Percentiles rank a stretch among this genome's conserved stretches.
These are phyloP conservation scores for Candida boidinii DNA, from an alignment of 805 yeast genomes.

Conservation along the genomic window DNA sequence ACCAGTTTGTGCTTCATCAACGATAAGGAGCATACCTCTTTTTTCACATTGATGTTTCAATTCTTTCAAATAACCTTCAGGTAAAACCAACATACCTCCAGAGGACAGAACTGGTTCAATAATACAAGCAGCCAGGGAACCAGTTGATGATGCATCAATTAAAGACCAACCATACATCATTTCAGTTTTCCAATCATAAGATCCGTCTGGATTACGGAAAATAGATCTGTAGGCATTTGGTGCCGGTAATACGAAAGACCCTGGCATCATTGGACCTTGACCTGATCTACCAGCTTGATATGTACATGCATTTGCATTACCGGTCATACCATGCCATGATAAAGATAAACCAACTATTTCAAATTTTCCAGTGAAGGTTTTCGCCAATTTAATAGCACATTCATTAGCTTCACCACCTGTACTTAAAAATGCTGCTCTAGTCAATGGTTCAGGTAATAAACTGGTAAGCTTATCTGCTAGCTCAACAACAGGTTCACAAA, in stretches of 20 bases:
- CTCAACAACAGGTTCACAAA: constrained; percentile 20
- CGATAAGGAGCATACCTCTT: constrained; percentile 38
- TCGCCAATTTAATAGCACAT: constrained; percentile 25
- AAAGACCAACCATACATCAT: constrained; percentile 19
- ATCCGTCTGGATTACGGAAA: constrained; percentile 18
- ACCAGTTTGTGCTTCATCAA: constrained; percentile 49
- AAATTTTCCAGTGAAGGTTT: constrained; percentile 17
- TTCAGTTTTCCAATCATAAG: constrained; percentile 22
- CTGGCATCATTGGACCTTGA: constrained; percentile 21
- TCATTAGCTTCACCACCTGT: constrained; percentile 27
- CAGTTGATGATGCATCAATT: constrained; percentile 18
- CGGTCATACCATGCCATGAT: constrained; percentile 24
- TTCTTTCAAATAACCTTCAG: constrained; percentile 20
- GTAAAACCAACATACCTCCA: constrained; percentile 42
- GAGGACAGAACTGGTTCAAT: constrained; percentile 45
- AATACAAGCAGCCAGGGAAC: constrained; percentile 41
- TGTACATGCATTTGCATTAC: constrained; percentile 17
- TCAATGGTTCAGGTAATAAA: constrained; percentile 15
- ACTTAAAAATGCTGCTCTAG: constrained; percentile 17
- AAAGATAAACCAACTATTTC: constrained; percentile 20
- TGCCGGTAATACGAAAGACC: constrained; percentile 18
- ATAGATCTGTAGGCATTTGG: constrained; percentile 20
- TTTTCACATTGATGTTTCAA: constrained; percentile 22
- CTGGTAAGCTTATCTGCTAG: constrained; percentile 19
- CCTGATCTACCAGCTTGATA: constrained; percentile 20